These are phyloP conservation scores for Plasmodium fragile DNA, from an alignment of 169 alveolate species.

Conservation along the genomic window DNA sequence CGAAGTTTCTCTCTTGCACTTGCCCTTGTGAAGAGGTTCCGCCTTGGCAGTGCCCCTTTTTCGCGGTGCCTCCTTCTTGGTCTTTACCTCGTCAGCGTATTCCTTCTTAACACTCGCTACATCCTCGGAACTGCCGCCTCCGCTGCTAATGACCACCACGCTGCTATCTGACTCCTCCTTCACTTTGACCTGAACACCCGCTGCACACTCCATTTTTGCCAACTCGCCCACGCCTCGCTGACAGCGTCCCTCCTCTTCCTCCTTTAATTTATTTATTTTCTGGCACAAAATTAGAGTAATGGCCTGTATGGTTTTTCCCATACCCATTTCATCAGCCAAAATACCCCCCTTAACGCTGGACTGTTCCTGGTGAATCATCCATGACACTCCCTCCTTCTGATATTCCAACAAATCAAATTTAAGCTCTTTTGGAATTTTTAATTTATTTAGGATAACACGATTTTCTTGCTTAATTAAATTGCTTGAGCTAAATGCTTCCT, in stretches of 20 bases:
- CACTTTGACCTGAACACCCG: background rate
- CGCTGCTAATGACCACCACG: background rate
- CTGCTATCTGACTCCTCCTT: background rate
- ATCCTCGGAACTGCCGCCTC: background rate
- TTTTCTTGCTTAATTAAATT: conserved; percentile 25
- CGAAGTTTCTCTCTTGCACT: background rate
- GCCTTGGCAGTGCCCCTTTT: background rate
- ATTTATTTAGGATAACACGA: conserved; percentile 50
- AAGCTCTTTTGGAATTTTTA: conserved; percentile 74
- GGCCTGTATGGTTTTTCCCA: conserved; percentile 88
- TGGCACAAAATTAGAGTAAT: conserved; percentile 79
- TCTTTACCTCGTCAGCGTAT: background rate
- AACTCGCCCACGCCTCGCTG: background rate
- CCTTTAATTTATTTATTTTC: conserved; percentile 45
- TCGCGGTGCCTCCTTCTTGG: background rate
- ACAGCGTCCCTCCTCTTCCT: background rate
- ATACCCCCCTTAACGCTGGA: conserved; percentile 85
- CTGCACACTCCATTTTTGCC: background rate
- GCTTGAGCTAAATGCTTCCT: background rate
- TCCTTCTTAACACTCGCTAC: background rate
- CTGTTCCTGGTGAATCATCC: conserved; percentile 87
- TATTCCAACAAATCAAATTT: conserved; percentile 69
- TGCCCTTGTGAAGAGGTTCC: background rate
- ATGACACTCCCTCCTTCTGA: conserved; percentile 86
- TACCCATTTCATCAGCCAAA: conserved; percentile 92